Base-by-base conservation (phyloP, 768 basidiomycete species). In the Pulveroboletus sp. region DNA sequence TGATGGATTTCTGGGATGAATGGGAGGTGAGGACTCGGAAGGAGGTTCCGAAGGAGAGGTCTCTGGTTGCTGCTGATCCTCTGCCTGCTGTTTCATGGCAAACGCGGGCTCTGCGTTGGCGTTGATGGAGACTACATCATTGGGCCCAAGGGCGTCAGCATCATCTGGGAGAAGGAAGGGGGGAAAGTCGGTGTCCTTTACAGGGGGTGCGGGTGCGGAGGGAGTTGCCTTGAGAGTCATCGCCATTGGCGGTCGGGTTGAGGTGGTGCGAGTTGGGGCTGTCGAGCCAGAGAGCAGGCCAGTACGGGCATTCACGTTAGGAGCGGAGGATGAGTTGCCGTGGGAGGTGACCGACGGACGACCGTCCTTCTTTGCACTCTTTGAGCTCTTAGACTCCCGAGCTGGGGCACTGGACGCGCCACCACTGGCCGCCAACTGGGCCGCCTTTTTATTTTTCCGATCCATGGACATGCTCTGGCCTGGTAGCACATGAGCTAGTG, bases 381-480 rank as follows among this genome's bases (percentile, higher is more conserved):
- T 73, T 26, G 71, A 53, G 35, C 65, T 62, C 49, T 36, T 60
- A 46, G 69, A 55, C 42, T 72, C 62, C 39, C 71, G 55, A 15
- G 62, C 58, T 6, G 61, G 44, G 6, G 67, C 60, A 11, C 54
- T 64, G 17, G 73, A 66, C 12, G 65, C 72, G 6, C 74, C 72
- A 3, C 71, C 70, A 36, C 74, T 76, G 0, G 80, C 79, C 3
- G 84, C 82, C 28, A 78, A 65, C 60, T 91, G 89, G 0, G 90
- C 90, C 12, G 88, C 84, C 65, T 91, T 91, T 75, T 97, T 97
- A 74, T 98, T 97, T 79, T 96, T 95, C 59, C 93, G 75, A 63
- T 98, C 95, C 90, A 95, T 94, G 7, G 86, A 80, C 83, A 94
- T 87, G 62, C 79, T 85, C 72, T 98, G 93, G 8, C 94, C 95